phyloP scores from a whole-genome alignment of 2,329 filamentous ascomycete genomes.

The Penicillium brasilianum region DNA sequence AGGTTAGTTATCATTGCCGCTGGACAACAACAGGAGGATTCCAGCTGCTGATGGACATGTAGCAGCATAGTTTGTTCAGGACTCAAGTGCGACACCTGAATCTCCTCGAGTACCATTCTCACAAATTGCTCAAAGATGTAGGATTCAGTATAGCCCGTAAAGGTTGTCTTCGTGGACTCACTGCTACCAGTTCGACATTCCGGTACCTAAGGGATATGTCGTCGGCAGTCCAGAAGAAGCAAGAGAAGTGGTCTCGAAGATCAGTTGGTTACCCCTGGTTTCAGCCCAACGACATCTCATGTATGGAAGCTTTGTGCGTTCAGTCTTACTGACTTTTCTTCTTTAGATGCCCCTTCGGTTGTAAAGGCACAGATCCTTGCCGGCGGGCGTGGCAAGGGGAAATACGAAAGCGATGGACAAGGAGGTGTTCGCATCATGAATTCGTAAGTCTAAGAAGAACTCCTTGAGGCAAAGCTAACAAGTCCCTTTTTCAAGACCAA shows the following conservation, averaged over 20 bases:
- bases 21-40: not conserved
- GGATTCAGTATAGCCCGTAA: not conserved
- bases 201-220: constrained; percentile 34
- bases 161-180: not conserved
- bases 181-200: constrained; percentile 31
- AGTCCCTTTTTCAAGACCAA: constrained; percentile 21
- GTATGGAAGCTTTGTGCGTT: no score
- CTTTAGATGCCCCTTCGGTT: constrained; percentile 34
- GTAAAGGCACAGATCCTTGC: constrained; percentile 42
- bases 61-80: constrained; percentile 16
- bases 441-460: constrained; percentile 22
- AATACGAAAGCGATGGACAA: constrained; percentile 35
- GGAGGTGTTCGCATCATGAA: constrained; percentile 36
- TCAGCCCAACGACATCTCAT: not conserved
- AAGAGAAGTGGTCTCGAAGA: constrained; percentile 30
- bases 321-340: not conserved
- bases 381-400: constrained; percentile 40
- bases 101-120: constrained; percentile 34
- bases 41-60: not conserved
- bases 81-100: constrained; percentile 28
- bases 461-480: not conserved
- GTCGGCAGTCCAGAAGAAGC: constrained; percentile 32
- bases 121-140: constrained; percentile 33
- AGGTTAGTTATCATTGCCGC: not conserved
- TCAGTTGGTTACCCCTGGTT: constrained; percentile 24